Percentiles rank a stretch among this genome's conserved stretches.
Evolutionary conservation across 2,329 filamentous ascomycete genomes (phyloP).

Genomic region (Fusarium tuaranense): DNA sequence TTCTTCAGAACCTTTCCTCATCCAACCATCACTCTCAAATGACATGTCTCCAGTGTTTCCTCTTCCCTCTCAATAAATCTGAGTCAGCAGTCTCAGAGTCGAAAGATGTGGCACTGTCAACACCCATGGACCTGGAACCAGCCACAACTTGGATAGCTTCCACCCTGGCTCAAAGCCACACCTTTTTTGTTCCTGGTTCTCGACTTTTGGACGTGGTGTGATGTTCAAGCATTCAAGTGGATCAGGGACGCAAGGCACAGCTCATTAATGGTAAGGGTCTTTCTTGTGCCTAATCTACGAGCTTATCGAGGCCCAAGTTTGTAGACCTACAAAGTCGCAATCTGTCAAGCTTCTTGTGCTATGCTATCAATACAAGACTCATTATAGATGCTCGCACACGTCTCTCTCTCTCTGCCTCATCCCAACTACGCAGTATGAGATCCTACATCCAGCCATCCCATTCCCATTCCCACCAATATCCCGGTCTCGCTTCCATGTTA

Average conservation of each 20-base stretch:
- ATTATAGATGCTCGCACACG: background rate
- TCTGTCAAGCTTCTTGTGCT: background rate
- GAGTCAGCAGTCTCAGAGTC: conserved; percentile 16
- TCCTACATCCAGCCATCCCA: conserved; percentile 13
- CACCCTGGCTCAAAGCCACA: conserved; percentile 7
- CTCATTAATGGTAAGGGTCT: background rate
- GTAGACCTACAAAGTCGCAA: background rate
- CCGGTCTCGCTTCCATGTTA: conserved; percentile 3
- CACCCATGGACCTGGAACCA: conserved; percentile 15
- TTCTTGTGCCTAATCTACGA: background rate
- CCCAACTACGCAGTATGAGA: conserved; percentile 19
- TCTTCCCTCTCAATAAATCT: background rate
- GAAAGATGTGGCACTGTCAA: conserved; percentile 20
- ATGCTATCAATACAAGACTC: background rate
- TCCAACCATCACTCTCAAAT: conserved; percentile 22
- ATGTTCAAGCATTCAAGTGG: background rate
- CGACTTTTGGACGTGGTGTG: background rate
- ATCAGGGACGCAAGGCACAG: background rate
- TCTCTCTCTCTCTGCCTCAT: background rate
- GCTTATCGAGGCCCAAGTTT: background rate
- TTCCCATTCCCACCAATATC: background rate
- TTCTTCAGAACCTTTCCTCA: background rate
- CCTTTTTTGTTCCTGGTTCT: background rate
- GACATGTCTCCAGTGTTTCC: conserved; percentile 12
- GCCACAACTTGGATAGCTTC: conserved; percentile 4